phyloP scores from a whole-genome alignment of 176 grass and related monocot genomes.

The Musa troglodytarum region DNA sequence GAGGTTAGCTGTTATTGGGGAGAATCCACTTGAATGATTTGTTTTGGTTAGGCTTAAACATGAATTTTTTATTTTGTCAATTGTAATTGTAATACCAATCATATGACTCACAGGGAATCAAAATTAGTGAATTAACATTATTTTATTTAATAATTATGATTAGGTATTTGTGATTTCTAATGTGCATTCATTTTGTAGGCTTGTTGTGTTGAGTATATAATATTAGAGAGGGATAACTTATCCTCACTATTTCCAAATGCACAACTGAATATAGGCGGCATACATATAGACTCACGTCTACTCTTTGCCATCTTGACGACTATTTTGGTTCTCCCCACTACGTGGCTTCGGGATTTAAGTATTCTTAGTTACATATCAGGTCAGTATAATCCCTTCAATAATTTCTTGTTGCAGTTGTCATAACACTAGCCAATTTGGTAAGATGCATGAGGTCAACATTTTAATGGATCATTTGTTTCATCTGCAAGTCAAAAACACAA shows the following conservation, averaged over 20 bases:
- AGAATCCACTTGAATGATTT: too few species aligned
- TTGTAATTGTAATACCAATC: too few species aligned
- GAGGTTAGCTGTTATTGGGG: too few species aligned
- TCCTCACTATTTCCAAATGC: constrained; percentile 75
- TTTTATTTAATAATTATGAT: not conserved
- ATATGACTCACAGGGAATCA: too few species aligned
- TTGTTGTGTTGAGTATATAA: constrained; percentile 95
- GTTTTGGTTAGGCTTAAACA: too few species aligned
- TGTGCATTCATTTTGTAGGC: constrained; percentile 32
- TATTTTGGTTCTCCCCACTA: constrained; percentile 75
- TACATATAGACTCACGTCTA: constrained; percentile 48
- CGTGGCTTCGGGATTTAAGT: constrained; percentile 86
- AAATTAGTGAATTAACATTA: too few species aligned
- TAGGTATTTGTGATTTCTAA: not conserved
- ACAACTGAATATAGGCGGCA: constrained; percentile 48
- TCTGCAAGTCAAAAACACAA: not conserved
- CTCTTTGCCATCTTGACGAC: constrained; percentile 81
- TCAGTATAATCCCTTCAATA: not conserved
- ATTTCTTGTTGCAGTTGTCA: not conserved
- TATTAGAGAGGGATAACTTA: constrained; percentile 85
- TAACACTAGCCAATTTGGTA: not conserved
- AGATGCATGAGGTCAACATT: not conserved
- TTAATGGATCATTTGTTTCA: not conserved
- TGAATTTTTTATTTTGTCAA: too few species aligned
- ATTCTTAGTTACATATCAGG: constrained; percentile 89